Percentiles rank a stretch among this genome's conserved stretches.
Conservation (phyloP, 2,329 filamentous ascomycete species). For the Phialophora macrospora region DNA sequence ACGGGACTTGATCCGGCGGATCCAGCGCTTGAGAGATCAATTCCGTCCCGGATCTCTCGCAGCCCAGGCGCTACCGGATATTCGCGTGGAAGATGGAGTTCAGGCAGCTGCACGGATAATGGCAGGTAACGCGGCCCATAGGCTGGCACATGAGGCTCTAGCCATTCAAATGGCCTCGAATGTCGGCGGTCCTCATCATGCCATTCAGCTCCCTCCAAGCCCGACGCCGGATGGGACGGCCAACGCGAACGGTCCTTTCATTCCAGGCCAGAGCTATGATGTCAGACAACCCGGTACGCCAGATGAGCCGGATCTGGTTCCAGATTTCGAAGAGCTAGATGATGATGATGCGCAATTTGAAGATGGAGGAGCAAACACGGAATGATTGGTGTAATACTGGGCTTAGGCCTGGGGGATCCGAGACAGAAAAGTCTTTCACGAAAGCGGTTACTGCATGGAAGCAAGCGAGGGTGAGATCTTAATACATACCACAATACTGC, state of each 20-base stretch:
- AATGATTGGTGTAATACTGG: slow-evolving; percentile 5
- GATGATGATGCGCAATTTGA: slow-evolving; percentile 21
- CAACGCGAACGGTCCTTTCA: neutral
- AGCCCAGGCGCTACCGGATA: slow-evolving; percentile 37
- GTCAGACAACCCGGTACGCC: neutral
- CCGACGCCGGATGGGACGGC: neutral
- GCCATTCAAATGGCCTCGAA: slow-evolving; percentile 4
- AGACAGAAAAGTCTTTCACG: neutral
- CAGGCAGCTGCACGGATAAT: slow-evolving; percentile 5
- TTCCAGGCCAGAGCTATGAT: neutral
- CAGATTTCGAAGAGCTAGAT: slow-evolving; percentile 3
- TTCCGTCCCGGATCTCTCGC: slow-evolving; percentile 36
- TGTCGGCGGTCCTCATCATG: neutral
- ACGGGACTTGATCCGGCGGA: slow-evolving; percentile 35
- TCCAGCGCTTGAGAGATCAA: slow-evolving; percentile 38
- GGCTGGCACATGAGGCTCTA: neutral
- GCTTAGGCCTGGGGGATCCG: neutral
- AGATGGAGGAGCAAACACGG: slow-evolving; percentile 22
- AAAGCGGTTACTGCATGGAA: neutral
- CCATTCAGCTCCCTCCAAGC: neutral
- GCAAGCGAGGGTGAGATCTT: neutral
- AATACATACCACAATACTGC: neutral
- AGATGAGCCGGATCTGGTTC: neutral
- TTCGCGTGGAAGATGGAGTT: slow-evolving; percentile 32
- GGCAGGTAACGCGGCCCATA: neutral